Conservation (phyloP, 1,139 yeast genomes). For the Trichomonascaceae sp. region DNA sequence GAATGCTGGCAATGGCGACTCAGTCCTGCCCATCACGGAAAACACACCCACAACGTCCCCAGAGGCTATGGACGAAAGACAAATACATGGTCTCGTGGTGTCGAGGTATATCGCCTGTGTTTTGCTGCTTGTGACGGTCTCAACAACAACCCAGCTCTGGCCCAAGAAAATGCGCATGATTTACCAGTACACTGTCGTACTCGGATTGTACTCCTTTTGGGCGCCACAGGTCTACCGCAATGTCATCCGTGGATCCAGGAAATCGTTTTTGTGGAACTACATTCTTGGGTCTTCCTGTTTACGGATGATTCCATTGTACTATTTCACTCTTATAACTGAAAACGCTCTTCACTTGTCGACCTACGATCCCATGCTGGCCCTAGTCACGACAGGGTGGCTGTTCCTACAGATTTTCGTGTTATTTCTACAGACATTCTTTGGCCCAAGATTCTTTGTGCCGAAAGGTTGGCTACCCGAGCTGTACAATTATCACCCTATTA, state of each 20-base stretch:
- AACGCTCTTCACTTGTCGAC: slow-evolving; percentile 44
- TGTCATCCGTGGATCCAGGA: slow-evolving; percentile 53
- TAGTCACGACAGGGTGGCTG: slow-evolving; percentile 39
- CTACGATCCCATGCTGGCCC: slow-evolving; percentile 38
- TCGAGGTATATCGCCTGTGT: slow-evolving; percentile 49
- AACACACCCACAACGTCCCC: slow-evolving; percentile 1
- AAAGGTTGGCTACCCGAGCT: slow-evolving; percentile 61
- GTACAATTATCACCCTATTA: slow-evolving; percentile 65
- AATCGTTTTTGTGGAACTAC: slow-evolving; percentile 58
- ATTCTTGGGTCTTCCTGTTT: slow-evolving; percentile 52
- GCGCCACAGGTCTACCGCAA: slow-evolving; percentile 81
- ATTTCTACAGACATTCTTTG: slow-evolving; percentile 49
- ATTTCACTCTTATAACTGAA: slow-evolving; percentile 35
- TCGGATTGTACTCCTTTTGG: slow-evolving; percentile 64
- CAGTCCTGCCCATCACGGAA: slow-evolving; percentile 3
- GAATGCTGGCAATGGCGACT: not conserved
- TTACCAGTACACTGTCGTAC: slow-evolving; percentile 44
- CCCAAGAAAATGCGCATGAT: slow-evolving; percentile 39
- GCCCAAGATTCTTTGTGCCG: slow-evolving; percentile 77
- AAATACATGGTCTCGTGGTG: slow-evolving; percentile 46
- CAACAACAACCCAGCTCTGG: slow-evolving; percentile 53
- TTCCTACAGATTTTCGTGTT: slow-evolving; percentile 42
- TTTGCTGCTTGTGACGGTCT: slow-evolving; percentile 44
- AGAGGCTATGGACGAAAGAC: slow-evolving; percentile 38
- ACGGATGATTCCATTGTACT: slow-evolving; percentile 52